These are phyloP conservation scores for Saprolegnia diclina DNA, from an alignment of 352 stramenopile species.

Conservation along the genomic window DNA sequence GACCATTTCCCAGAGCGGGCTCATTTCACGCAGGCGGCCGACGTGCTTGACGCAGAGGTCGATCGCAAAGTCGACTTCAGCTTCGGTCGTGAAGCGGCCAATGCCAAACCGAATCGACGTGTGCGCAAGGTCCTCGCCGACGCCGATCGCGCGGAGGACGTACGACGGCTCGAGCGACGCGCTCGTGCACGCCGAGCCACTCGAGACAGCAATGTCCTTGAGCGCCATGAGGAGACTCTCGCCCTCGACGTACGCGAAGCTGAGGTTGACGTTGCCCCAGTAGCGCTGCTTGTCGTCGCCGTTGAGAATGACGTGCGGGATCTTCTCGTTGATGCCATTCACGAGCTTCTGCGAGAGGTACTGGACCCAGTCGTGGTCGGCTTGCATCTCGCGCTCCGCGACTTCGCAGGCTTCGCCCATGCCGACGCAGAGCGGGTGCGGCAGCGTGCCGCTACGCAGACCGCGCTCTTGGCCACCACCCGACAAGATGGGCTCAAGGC, in stretches of 20 bases:
- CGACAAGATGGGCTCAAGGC: constrained; percentile 96
- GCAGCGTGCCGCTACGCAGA: constrained; percentile 87
- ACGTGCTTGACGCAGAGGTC: constrained; percentile 95
- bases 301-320: constrained; percentile 95
- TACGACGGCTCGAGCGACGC: constrained; percentile 98
- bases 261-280: constrained; percentile 97
- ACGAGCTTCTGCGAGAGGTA: constrained; percentile 94
- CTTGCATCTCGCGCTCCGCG: constrained; percentile 92
- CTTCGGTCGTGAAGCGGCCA: constrained; percentile 97
- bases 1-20: constrained; percentile 99
- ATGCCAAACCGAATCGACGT: constrained; percentile 97
- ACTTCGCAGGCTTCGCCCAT: constrained; percentile 91
- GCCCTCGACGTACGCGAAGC: constrained; percentile 99
- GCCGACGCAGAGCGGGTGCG: constrained; percentile 72
- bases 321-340: constrained; percentile 65
- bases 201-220: constrained; percentile 98
- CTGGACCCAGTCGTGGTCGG: constrained; percentile 91
- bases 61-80: constrained; percentile 96
- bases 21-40: constrained; percentile 96
- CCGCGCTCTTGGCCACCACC: constrained; percentile 98
- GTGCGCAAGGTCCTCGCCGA: constrained; percentile 98
- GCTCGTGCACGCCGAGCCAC: constrained; percentile 94
- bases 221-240: constrained; percentile 98
- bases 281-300: constrained; percentile 92
- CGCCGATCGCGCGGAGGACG: constrained; percentile 96